Evolutionary conservation across 495 filamentous ascomycete genomes (phyloP).

Genomic region (Pseudomonodictys pantanalensis): DNA sequence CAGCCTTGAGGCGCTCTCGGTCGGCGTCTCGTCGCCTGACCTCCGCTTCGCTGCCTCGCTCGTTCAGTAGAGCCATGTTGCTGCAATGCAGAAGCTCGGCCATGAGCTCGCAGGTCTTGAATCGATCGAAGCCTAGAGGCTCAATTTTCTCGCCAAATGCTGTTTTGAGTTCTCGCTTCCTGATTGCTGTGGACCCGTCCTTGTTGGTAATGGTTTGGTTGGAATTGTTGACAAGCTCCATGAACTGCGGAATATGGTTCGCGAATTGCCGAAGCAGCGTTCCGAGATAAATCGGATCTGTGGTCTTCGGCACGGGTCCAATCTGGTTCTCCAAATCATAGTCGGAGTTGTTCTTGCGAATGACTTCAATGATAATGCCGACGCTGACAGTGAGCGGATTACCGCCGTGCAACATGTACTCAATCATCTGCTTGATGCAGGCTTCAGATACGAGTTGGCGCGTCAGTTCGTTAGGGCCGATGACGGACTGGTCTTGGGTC

Average conservation of each 20-base stretch:
- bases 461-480: slow-evolving; percentile 95
- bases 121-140: slow-evolving; percentile 93
- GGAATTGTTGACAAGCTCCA: slow-evolving; percentile 74
- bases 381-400: slow-evolving; percentile 96
- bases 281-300: slow-evolving; percentile 95
- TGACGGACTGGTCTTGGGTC: slow-evolving; percentile 95
- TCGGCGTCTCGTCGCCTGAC: slow-evolving; percentile 78
- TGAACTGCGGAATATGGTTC: slow-evolving; percentile 89
- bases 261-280: slow-evolving; percentile 90
- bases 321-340: slow-evolving; percentile 88
- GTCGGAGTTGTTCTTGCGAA: slow-evolving; percentile 98
- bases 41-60: slow-evolving; percentile 84
- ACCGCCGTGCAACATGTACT: slow-evolving; percentile 88
- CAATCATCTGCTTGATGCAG: slow-evolving; percentile 77
- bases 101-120: slow-evolving; percentile 99
- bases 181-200: slow-evolving; percentile 57
- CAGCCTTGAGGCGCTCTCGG: slow-evolving; percentile 69
- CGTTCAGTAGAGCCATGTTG: slow-evolving; percentile 97
- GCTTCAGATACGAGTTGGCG: slow-evolving; percentile 87
- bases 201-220: slow-evolving; percentile 59
- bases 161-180: slow-evolving; percentile 66
- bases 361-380: slow-evolving; percentile 97
- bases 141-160: slow-evolving; percentile 91
- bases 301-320: slow-evolving; percentile 72
- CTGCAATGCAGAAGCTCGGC: slow-evolving; percentile 96